Conservation (phyloP, 1,284 basidiomycete genomes). For the Mixia osmundae region DNA sequence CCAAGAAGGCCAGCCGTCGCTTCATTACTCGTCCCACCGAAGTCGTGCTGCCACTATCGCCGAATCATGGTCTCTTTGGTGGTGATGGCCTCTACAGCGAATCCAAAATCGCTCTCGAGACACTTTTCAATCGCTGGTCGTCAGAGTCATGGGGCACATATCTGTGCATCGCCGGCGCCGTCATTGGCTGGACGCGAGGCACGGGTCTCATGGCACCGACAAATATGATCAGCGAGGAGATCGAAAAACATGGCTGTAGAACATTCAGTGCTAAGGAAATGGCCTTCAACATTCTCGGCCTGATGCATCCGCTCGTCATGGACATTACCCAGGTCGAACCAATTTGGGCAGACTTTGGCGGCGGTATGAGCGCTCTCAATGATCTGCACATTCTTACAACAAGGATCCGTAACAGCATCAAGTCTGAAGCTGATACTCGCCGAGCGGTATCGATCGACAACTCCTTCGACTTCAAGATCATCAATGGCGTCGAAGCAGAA, state of each 20-base stretch:
- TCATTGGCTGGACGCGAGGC: conserved; percentile 96
- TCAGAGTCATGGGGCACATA: conserved; percentile 99
- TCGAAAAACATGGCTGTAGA: conserved; percentile 79
- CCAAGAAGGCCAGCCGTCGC: conserved; percentile 84
- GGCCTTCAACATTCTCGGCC: conserved; percentile 97
- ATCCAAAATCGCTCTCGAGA: conserved; percentile 94
- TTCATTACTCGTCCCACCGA: conserved; percentile 96
- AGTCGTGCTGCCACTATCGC: conserved; percentile 87
- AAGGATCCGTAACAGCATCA: conserved; percentile 51
- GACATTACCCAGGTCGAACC: conserved; percentile 99
- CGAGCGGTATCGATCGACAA: conserved; percentile 84
- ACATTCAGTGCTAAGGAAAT: conserved; percentile 99
- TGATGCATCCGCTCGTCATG: conserved; percentile 95
- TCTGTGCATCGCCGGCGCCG: conserved; percentile 86
- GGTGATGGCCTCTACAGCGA: conserved; percentile 96
- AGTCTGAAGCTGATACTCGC: conserved; percentile 68
- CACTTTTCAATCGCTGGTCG: conserved; percentile 88
- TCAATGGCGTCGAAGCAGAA: conserved; percentile 79
- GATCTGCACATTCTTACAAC: conserved; percentile 78
- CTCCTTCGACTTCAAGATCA: conserved; percentile 75
- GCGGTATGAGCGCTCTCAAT: conserved; percentile 88
- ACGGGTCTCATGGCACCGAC: conserved; percentile 95
- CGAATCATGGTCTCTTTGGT: conserved; percentile 92
- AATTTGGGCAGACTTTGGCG: conserved; percentile 76
- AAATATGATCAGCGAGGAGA: conserved; percentile 79